Conservation (phyloP, 2,329 filamentous ascomycete genomes). For the Claviceps maximensis region DNA sequence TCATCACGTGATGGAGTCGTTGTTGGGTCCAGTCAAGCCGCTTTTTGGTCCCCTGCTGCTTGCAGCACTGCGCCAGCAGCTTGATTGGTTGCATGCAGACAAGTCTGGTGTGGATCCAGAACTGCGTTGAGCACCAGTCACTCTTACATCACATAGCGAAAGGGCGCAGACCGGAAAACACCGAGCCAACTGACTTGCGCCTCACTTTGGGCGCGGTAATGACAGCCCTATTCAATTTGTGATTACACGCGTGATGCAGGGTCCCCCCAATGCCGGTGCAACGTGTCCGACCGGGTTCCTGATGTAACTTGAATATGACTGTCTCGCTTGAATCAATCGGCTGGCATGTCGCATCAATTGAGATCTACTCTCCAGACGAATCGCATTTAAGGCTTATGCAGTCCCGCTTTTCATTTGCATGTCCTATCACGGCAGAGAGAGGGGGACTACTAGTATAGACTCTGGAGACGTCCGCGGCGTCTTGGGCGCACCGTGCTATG, state of each 20-base stretch:
- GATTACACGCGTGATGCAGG: too few relatives aligned
- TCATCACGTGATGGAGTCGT: conserved; percentile 14
- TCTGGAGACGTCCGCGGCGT: too few relatives aligned
- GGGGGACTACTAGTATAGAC: too few relatives aligned
- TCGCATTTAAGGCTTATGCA: background rate
- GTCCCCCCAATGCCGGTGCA: background rate
- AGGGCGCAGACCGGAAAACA: background rate
- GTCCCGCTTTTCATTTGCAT: background rate
- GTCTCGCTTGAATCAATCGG: background rate
- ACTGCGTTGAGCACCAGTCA: background rate
- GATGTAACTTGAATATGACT: background rate
- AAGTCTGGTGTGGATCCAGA: background rate
- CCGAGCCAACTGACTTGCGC: background rate
- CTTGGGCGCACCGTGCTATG: too few relatives aligned
- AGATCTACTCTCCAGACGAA: background rate
- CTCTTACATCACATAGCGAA: background rate
- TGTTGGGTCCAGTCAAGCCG: background rate
- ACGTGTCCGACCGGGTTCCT: background rate
- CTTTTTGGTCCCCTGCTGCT: background rate
- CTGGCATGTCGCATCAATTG: background rate
- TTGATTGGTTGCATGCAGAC: background rate
- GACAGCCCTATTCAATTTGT: background rate
- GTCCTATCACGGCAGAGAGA: background rate
- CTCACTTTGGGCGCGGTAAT: background rate
- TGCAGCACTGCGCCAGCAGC: background rate